Evolutionary conservation across 2,329 filamentous ascomycete genomes (phyloP).

Genomic region (Pseudogymnoascus sp.): DNA sequence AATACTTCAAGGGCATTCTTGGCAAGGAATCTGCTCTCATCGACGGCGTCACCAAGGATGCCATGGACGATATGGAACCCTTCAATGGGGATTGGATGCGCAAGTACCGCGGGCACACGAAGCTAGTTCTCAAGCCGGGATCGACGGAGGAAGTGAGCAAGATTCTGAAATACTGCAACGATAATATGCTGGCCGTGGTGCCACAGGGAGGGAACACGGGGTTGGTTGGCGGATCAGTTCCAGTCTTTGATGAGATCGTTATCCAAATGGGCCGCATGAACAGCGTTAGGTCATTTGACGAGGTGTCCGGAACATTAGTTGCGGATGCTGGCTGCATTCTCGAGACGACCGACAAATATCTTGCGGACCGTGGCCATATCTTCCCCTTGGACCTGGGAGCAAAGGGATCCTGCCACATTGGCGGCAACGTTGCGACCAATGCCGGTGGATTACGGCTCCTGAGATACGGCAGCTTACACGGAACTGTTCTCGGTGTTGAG

Average conservation of each 20-base stretch:
- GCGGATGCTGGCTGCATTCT: conserved; percentile 87
- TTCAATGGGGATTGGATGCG: conserved; percentile 99
- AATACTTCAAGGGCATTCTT: conserved; percentile 74
- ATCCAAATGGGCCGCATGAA: conserved; percentile 89
- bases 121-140: conserved; percentile 77
- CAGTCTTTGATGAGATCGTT: conserved; percentile 97
- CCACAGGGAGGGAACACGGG: conserved; percentile 97
- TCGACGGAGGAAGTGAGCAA: conserved; percentile 83
- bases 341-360: conserved; percentile 77
- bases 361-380: conserved; percentile 76
- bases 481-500: conserved; percentile 85
- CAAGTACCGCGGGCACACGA: conserved; percentile 89
- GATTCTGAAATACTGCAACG: conserved; percentile 91
- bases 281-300: conserved; percentile 82
- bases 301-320: conserved; percentile 83
- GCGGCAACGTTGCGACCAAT: conserved; percentile 93
- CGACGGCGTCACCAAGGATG: conserved; percentile 71
- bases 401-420: conserved; percentile 94
- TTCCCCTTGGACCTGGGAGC: conserved; percentile 97
- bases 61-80: conserved; percentile 72
- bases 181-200: conserved; percentile 84
- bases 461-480: conserved; percentile 90
- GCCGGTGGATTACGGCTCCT: conserved; percentile 85
- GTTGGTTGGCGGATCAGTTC: conserved; percentile 88
- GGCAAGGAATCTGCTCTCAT: conserved; percentile 73